Conservation (phyloP, 805 yeast genomes). For the Hagleromyces aurorensis region DNA sequence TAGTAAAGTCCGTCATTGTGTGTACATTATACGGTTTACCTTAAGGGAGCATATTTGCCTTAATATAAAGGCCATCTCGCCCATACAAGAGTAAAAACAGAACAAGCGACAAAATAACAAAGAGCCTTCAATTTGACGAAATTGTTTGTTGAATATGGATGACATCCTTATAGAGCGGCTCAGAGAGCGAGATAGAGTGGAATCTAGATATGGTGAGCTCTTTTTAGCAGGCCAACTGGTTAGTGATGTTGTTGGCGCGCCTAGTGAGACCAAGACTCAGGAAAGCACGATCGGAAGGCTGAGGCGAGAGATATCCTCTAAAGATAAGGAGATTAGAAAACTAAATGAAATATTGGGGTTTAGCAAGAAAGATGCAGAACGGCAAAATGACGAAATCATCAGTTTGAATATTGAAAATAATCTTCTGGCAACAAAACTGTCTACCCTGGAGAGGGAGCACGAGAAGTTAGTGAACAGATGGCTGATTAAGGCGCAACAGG, state of each 20-base stretch:
- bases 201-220: conserved; percentile 16
- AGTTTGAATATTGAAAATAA: conserved; percentile 50
- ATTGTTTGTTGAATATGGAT: conserved; percentile 13
- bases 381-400: conserved; percentile 60
- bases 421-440: conserved; percentile 29
- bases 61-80: no score
- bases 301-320: conserved; percentile 13
- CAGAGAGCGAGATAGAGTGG: conserved; percentile 14
- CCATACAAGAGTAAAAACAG: no score
- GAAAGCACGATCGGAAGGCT: conserved; percentile 6
- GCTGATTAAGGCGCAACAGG: conserved; percentile 49
- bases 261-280: conserved; percentile 2
- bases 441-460: conserved; percentile 40
- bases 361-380: conserved; percentile 50
- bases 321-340: conserved; percentile 20
- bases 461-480: conserved; percentile 46
- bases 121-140: no score
- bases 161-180: conserved; percentile 10
- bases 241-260: background rate
- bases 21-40: no score
- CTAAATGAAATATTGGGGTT: conserved; percentile 29
- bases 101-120: no score
- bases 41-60: no score
- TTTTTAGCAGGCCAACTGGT: conserved; percentile 9
- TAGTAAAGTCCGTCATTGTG: no score